Conservation (phyloP, 2,329 filamentous ascomycete genomes). For the Hymenoscyphus fructigenus region DNA sequence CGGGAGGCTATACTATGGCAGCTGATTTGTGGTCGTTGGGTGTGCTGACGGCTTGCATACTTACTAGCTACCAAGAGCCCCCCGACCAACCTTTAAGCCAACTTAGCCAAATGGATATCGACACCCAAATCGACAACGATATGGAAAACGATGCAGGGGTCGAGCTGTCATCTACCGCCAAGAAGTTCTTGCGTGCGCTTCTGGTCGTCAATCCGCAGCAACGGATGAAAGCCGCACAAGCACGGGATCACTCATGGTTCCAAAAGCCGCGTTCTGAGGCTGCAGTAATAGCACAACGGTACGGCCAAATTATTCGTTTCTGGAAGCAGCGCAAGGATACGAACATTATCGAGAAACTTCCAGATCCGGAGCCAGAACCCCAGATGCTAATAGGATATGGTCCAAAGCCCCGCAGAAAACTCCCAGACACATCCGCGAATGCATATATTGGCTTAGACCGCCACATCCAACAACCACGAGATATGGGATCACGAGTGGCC, state of each 20-base stretch:
- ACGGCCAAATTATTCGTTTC: constrained; percentile 25
- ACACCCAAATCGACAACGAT: constrained; percentile 14
- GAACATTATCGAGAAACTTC: constrained; percentile 29
- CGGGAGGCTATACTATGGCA: constrained; percentile 31
- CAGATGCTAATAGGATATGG: background rate
- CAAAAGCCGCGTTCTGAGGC: constrained; percentile 27
- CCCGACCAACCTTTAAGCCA: constrained; percentile 22
- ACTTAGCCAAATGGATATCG: constrained; percentile 25
- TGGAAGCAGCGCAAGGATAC: constrained; percentile 30
- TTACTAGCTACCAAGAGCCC: constrained; percentile 28
- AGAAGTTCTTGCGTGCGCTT: constrained; percentile 38
- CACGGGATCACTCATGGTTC: constrained; percentile 42
- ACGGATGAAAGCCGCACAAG: constrained; percentile 38
- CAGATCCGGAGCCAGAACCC: constrained; percentile 7
- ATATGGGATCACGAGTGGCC: constrained; percentile 18
- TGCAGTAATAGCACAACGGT: constrained; percentile 27
- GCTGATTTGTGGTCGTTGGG: constrained; percentile 37
- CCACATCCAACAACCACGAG: constrained; percentile 22
- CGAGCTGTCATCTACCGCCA: constrained; percentile 22
- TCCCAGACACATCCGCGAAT: constrained; percentile 30
- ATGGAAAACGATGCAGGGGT: constrained; percentile 18
- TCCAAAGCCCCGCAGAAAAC: constrained; percentile 18
- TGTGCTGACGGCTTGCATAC: constrained; percentile 29
- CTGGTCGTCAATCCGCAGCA: constrained; percentile 35
- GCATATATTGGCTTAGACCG: constrained; percentile 34